Percentiles rank a stretch among this genome's conserved stretches.
phyloP scores from a whole-genome alignment of 164 flowering plant species.

The Berberis thunbergii region DNA sequence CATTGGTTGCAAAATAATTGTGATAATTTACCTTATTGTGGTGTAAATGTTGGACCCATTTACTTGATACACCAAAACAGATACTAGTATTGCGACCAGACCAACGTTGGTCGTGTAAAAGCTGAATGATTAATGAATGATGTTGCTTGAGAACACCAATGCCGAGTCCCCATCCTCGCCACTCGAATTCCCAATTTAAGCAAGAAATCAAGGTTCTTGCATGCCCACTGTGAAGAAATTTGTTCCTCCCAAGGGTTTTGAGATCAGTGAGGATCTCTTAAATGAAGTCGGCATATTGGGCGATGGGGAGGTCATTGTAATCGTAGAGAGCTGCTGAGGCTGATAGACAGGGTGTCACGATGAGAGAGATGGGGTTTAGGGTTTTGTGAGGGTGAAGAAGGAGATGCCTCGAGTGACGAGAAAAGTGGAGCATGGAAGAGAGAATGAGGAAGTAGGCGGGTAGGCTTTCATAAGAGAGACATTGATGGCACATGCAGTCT shows the following conservation, averaged over 20 bases:
- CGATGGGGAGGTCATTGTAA: not conserved
- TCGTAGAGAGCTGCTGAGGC: conserved; percentile 7
- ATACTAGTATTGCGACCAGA: no score
- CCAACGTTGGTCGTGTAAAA: no score
- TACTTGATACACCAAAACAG: no score
- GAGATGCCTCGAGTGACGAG: not conserved
- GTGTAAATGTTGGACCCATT: no score
- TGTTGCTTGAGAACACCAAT: not conserved
- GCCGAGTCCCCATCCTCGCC: not conserved
- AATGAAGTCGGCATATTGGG: conserved; percentile 8
- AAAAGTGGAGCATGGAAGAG: no score
- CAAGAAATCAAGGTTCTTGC: conserved; percentile 11
- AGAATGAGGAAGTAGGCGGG: no score
- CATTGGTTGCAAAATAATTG: no score
- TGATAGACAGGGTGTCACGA: conserved; percentile 13
- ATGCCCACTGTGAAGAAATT: conserved; percentile 2
- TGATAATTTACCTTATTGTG: no score
- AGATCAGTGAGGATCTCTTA: conserved; percentile 21
- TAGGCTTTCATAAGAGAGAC: no score
- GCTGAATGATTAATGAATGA: no score
- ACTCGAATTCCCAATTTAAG: conserved; percentile 17
- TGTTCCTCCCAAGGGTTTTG: conserved; percentile 3
- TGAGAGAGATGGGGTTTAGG: conserved; percentile 5
- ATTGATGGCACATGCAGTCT: no score
- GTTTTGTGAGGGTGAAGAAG: conserved; percentile 1